Evolutionary conservation across 1,284 basidiomycete species (phyloP), one percentile per base, ranked within the genome.

Genomic region (Ustilago xerochloae): DNA sequence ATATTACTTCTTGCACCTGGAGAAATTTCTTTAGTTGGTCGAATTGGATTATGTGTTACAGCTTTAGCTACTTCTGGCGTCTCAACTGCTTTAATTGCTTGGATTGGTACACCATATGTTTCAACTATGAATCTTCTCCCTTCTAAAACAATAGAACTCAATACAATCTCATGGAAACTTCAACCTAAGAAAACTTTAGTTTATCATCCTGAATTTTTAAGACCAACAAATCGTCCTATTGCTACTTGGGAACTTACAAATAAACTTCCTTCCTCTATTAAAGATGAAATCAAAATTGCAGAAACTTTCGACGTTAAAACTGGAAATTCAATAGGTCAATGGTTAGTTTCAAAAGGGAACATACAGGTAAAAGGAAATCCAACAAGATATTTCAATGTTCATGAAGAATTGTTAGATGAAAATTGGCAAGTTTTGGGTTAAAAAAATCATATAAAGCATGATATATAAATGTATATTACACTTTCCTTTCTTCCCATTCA

Each of bases 1-100:
- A 89, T 94, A 84, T 89, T 95, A 62, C 90, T 94, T 82, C 84
- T 93, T 45, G 87, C 93, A 62, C 91, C 93, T 65, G 91, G 91
- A 6, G 88, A 88, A 26, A 87, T 95, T 15, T 91, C 92, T 0
- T 80, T 88, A 38, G 87, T 88, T 18, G 93, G 90, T 0, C 89
- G 92, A n/a, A 78, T 90, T 20, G 90, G 89, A 4, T 87, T 95
- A 47, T 90, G 89, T 1, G 86, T 86, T 13, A 90, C 91, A 4
- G 92, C 92, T 2, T 77, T 94, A 50, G 87, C 87, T 38, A 92
- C 91, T 0, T 91, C 89, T 36, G 87, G 88, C 10, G 85, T 91
- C 36, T 92, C 91, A 55, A 93, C 92, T 8, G 88, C 87, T 0
- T 87, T 94, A 30, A 90, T 94, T 45, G 87, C 88, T 7, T 93